A percentile compares a stretch with the other conserved stretches of the same genome.
These are phyloP conservation scores for Neocatenulostroma microsporum DNA, from an alignment of 2,329 filamentous ascomycete species.

Conservation along the genomic window DNA sequence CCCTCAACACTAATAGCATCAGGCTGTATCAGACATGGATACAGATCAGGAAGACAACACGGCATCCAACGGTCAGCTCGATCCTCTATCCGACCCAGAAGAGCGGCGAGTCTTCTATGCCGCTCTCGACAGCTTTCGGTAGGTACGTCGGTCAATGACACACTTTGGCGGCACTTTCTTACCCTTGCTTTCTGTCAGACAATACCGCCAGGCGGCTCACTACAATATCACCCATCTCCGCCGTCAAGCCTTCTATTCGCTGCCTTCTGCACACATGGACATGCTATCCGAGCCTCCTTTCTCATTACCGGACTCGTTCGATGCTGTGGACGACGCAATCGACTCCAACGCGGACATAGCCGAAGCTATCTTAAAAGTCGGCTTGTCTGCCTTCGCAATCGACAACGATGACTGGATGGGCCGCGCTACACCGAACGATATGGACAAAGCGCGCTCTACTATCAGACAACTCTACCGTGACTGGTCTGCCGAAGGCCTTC, in stretches of 20 bases:
- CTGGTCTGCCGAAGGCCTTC: constrained; percentile 71
- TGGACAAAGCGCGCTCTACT: constrained; percentile 88
- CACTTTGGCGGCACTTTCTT: background rate
- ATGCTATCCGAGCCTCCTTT: constrained; percentile 76
- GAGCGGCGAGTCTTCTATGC: constrained; percentile 73
- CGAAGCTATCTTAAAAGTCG: constrained; percentile 64
- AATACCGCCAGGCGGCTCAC: constrained; percentile 74
- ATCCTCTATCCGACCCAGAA: constrained; percentile 64
- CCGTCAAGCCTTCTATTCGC: constrained; percentile 84
- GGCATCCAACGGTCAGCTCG: too few species aligned
- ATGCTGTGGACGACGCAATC: constrained; percentile 74
- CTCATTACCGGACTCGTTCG: constrained; percentile 69
- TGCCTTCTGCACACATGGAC: constrained; percentile 76
- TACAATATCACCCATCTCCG: constrained; percentile 86
- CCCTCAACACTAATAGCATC: too few species aligned
- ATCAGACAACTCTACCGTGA: constrained; percentile 91
- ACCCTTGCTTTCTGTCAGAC: constrained; percentile 14
- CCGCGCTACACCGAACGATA: constrained; percentile 62
- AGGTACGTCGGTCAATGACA: constrained; percentile 30
- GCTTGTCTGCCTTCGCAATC: constrained; percentile 60
- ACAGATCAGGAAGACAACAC: too few species aligned
- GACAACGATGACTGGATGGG: constrained; percentile 54
- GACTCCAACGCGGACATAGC: constrained; percentile 80
- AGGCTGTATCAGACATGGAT: too few species aligned
- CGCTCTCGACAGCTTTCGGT: constrained; percentile 85